Conservation (phyloP, 768 basidiomycete species). For the Lentinula aciculospora region DNA sequence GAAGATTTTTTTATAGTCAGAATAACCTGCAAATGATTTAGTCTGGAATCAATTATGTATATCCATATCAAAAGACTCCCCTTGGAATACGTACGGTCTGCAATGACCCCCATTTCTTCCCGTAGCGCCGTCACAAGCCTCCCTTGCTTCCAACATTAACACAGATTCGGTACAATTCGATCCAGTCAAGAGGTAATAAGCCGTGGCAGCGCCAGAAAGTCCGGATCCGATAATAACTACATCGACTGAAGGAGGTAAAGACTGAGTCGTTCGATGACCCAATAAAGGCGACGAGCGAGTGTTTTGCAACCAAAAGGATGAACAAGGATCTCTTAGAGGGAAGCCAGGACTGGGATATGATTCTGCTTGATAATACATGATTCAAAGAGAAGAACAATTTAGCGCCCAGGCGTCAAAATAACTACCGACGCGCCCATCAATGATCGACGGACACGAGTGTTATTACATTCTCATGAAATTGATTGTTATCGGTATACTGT, state of each 20-base stretch:
- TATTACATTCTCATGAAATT: neutral
- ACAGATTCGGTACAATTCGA: constrained; percentile 15
- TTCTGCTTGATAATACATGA: constrained; percentile 5
- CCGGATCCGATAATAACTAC: constrained; percentile 30
- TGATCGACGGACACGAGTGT: too few relatives aligned
- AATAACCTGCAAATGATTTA: constrained; percentile 34
- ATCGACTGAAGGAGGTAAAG: constrained; percentile 15
- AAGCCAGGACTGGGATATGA: constrained; percentile 4
- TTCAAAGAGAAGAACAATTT: neutral
- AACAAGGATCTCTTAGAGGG: constrained; percentile 1
- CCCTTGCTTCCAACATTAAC: constrained; percentile 38
- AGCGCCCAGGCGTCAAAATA: neutral
- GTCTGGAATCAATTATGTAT: neutral
- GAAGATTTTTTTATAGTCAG: constrained; percentile 26
- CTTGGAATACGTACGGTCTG: constrained; percentile 17
- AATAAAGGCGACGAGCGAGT: constrained; percentile 14
- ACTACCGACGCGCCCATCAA: too few relatives aligned
- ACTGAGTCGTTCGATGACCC: constrained; percentile 15
- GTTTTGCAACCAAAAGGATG: constrained; percentile 26
- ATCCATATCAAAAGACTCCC: constrained; percentile 6
- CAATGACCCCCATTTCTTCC: constrained; percentile 23
- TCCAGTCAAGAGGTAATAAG: constrained; percentile 21
- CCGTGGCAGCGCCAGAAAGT: constrained; percentile 26
- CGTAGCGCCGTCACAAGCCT: constrained; percentile 23
- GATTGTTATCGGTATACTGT: neutral